These are phyloP conservation scores for Gonapodya prolifera DNA, from an alignment of 192 early-diverging fungal species.

Conservation along the genomic window DNA sequence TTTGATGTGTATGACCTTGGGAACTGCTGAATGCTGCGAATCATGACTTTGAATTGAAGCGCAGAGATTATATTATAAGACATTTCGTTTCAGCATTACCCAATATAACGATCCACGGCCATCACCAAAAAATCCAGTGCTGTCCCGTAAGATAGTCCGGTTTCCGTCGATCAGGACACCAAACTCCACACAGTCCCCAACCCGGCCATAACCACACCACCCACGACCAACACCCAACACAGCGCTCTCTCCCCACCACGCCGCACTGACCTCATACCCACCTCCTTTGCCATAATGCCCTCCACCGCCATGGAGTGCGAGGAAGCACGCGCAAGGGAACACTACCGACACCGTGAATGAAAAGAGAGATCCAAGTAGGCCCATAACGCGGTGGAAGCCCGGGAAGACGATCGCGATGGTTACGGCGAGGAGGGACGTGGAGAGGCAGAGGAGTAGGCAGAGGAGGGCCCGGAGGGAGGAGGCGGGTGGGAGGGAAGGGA, in stretches of 20 bases:
- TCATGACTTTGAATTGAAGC: too few relatives aligned
- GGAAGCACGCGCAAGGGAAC: constrained; percentile 1
- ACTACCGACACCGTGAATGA: constrained; percentile 2
- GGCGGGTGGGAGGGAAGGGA: neutral
- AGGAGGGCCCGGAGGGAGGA: neutral
- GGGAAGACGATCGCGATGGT: constrained; percentile 1
- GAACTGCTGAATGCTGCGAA: too few relatives aligned
- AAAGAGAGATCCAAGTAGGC: neutral
- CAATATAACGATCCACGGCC: too few relatives aligned
- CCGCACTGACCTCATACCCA: neutral
- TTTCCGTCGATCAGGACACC: too few relatives aligned
- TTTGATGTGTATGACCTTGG: too few relatives aligned
- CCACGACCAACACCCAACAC: neutral
- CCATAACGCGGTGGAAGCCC: neutral
- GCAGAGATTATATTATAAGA: too few relatives aligned
- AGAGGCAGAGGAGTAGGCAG: neutral
- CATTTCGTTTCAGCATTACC: too few relatives aligned
- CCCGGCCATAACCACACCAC: neutral
- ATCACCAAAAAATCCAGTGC: too few relatives aligned
- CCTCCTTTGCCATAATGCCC: neutral
- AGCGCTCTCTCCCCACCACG: neutral
- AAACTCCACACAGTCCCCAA: neutral
- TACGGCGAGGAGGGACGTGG: neutral
- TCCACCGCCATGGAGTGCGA: neutral
- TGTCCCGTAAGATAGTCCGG: too few relatives aligned